These are phyloP conservation scores for Aspergillus bombycis DNA, from an alignment of 2,329 filamentous ascomycete genomes.

Conservation along the genomic window DNA sequence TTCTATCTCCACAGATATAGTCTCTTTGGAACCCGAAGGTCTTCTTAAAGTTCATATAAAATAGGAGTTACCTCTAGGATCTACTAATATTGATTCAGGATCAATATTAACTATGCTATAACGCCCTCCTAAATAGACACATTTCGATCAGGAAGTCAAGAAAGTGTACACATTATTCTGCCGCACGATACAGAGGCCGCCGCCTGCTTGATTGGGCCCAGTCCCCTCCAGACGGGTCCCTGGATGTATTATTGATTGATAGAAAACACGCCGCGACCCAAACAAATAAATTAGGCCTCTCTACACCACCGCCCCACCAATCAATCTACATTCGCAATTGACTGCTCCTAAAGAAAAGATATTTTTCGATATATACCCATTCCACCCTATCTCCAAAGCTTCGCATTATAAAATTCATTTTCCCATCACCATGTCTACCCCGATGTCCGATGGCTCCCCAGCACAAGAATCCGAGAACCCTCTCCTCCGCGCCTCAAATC, in stretches of 20 bases:
- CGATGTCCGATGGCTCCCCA: slow-evolving; percentile 9
- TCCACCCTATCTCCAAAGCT: neutral
- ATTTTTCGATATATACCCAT: neutral
- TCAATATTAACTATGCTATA: neutral
- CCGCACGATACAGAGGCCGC: neutral
- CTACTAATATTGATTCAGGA: rapidly evolving
- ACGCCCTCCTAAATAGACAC: neutral
- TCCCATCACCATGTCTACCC: slow-evolving; percentile 2
- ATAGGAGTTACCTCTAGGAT: rapidly evolving
- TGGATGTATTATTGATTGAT: neutral
- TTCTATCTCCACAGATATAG: too few species aligned
- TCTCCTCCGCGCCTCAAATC: slow-evolving; percentile 41
- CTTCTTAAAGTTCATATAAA: neutral
- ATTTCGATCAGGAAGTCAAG: neutral
- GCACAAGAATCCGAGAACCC: slow-evolving; percentile 31
- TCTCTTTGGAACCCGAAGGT: too few species aligned
- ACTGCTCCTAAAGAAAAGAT: neutral
- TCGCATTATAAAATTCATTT: neutral
- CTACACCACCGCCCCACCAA: neutral
- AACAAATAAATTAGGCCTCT: neutral
- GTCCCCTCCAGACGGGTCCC: neutral
- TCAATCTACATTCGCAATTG: neutral
- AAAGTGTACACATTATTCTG: neutral
- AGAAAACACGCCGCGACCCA: neutral
- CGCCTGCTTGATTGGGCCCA: neutral